Evolutionary conservation across 164 flowering plant species (phyloP).

Genomic region (Vitis labrusca): DNA sequence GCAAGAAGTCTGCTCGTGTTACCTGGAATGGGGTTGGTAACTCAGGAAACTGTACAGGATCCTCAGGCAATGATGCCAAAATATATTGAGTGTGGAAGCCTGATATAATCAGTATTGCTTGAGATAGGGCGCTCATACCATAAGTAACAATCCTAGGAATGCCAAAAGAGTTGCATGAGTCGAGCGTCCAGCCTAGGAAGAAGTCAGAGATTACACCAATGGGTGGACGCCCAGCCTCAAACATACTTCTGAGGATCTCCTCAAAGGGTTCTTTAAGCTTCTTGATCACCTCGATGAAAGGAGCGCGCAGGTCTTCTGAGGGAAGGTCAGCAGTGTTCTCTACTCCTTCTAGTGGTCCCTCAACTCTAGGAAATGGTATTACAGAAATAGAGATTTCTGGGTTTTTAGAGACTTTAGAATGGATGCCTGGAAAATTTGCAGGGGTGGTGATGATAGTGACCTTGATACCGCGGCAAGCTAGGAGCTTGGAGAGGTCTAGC

Average conservation of each 20-base stretch:
- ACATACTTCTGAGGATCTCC: slow-evolving; percentile 13
- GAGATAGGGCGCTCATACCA: slow-evolving; percentile 38
- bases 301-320: slow-evolving; percentile 17
- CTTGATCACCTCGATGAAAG: slow-evolving; percentile 19
- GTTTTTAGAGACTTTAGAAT: not conserved
- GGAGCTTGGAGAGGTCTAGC: slow-evolving; percentile 30
- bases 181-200: slow-evolving; percentile 38
- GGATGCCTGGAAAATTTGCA: slow-evolving; percentile 23
- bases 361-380: slow-evolving; percentile 26
- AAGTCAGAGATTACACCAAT: slow-evolving; percentile 39
- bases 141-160: slow-evolving; percentile 38
- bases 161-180: slow-evolving; percentile 16
- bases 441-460: slow-evolving; percentile 44
- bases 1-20: no score
- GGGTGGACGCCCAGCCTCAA: slow-evolving; percentile 19
- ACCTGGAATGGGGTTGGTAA: no score
- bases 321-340: slow-evolving; percentile 36
- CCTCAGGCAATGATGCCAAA: not conserved
- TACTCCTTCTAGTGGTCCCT: slow-evolving; percentile 25
- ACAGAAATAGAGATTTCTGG: not conserved
- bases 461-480: slow-evolving; percentile 15
- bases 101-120: slow-evolving; percentile 16
- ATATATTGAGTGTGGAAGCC: not conserved
- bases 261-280: slow-evolving; percentile 27
- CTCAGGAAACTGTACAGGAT: slow-evolving; percentile 11